A percentile compares a stretch with the other conserved stretches of the same genome.
Evolutionary conservation across 495 filamentous ascomycete species (phyloP).

Genomic region (Evansstolkia leycettana): DNA sequence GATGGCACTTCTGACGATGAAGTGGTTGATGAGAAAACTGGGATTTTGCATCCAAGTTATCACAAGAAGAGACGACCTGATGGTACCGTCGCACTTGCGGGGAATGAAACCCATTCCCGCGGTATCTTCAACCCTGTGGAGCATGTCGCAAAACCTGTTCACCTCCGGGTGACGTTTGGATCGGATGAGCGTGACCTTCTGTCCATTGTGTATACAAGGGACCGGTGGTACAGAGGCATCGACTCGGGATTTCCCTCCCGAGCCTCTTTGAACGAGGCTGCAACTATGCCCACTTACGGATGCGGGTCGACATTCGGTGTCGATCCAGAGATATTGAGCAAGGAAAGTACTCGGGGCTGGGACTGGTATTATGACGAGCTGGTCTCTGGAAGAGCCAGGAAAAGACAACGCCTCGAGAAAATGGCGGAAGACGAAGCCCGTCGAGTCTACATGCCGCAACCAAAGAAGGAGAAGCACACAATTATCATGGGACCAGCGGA

Average conservation of each 20-base stretch:
- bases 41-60: not conserved
- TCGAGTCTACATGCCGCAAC: conserved; percentile 27
- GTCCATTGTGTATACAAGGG: conserved; percentile 30
- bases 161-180: conserved; percentile 28
- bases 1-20: conserved; percentile 7
- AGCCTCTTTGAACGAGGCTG: conserved; percentile 14
- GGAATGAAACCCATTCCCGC: conserved; percentile 20
- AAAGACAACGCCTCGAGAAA: conserved; percentile 21
- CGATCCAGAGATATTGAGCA: conserved; percentile 23
- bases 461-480: conserved; percentile 20
- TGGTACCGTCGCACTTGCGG: conserved; percentile 8
- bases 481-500: conserved; percentile 40
- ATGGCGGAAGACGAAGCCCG: conserved; percentile 17
- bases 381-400: conserved; percentile 22
- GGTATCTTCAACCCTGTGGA: conserved; percentile 25
- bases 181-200: conserved; percentile 34
- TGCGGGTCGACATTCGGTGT: conserved; percentile 30
- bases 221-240: conserved; percentile 30
- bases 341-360: conserved; percentile 37
- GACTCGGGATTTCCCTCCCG: conserved; percentile 40
- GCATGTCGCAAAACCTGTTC: conserved; percentile 26
- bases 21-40: conserved; percentile 4
- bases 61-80: conserved; percentile 11
- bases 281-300: conserved; percentile 17
- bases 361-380: conserved; percentile 41